phyloP scores from a whole-genome alignment of 2,329 filamentous ascomycete genomes.

The Lojkania enalia region DNA sequence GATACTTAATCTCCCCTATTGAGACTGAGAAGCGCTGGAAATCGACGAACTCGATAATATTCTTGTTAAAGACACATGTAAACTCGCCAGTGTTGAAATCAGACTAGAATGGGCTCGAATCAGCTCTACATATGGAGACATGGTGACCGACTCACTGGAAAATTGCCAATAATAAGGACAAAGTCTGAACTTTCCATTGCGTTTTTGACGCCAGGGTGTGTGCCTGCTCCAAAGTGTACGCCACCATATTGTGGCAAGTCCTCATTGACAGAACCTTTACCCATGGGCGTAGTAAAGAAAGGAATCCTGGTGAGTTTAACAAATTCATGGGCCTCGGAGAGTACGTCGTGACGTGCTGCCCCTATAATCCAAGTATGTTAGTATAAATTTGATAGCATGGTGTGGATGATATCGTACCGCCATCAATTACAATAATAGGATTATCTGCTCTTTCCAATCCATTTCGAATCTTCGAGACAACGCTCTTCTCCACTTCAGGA shows the following conservation, averaged over 20 bases:
- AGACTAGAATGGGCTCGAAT: constrained; percentile 42
- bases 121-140: too few relatives aligned
- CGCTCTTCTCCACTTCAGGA: not conserved
- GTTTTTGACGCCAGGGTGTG: constrained; percentile 64
- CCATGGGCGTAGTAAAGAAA: constrained; percentile 88
- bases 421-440: constrained; percentile 25
- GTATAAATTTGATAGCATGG: not conserved
- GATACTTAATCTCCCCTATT: constrained; percentile 9
- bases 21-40: constrained; percentile 34
- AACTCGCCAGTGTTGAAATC: constrained; percentile 37
- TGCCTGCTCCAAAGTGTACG: constrained; percentile 81
- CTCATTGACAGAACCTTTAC: constrained; percentile 82
- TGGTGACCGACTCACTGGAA: too few relatives aligned
- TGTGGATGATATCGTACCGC: too few relatives aligned
- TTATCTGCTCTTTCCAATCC: not conserved
- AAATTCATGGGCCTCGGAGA: constrained; percentile 72
- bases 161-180: constrained; percentile 70
- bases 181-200: constrained; percentile 71
- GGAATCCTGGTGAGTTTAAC: constrained; percentile 74
- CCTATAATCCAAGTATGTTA: too few relatives aligned
- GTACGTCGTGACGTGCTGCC: constrained; percentile 73
- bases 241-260: constrained; percentile 75
- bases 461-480: constrained; percentile 1
- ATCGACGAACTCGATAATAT: constrained; percentile 27
- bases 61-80: constrained; percentile 25